Percentiles rank a stretch among this genome's conserved stretches.
Conservation (phyloP, 169 alveolate genomes). For the Amoebophrya sp. region DNA sequence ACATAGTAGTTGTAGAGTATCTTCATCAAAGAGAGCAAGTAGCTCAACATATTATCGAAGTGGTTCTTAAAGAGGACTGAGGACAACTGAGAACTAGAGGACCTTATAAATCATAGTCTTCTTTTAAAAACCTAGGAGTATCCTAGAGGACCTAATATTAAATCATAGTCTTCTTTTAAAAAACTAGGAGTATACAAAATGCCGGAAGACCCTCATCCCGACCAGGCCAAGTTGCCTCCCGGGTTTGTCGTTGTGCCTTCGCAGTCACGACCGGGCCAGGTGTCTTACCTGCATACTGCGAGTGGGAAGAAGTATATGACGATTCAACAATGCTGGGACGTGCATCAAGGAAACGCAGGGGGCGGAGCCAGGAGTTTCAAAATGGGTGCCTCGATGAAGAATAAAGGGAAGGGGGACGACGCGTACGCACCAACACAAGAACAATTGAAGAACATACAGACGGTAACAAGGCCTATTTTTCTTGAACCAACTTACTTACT, state of each 20-base stretch:
- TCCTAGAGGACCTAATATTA: no score
- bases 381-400: background rate
- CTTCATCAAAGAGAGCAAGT: no score
- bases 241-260: background rate
- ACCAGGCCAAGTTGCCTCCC: background rate
- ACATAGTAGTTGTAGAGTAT: no score
- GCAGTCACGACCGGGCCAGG: background rate
- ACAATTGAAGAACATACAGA: background rate
- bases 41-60: no score
- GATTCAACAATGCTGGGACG: conserved; percentile 21
- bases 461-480: no score
- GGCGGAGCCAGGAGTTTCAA: background rate
- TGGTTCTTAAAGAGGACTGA: no score
- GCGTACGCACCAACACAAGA: background rate
- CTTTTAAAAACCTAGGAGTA: no score
- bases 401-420: background rate
- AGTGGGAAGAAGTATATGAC: background rate
- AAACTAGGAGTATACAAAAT: no score
- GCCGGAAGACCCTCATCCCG: background rate
- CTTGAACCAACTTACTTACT: no score
- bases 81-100: no score
- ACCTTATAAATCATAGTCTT: no score
- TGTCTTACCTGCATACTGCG: background rate
- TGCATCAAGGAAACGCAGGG: background rate
- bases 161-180: no score